Evolutionary conservation across 2,329 filamentous ascomycete genomes (phyloP).

Genomic region (Elsinoe necatrix): DNA sequence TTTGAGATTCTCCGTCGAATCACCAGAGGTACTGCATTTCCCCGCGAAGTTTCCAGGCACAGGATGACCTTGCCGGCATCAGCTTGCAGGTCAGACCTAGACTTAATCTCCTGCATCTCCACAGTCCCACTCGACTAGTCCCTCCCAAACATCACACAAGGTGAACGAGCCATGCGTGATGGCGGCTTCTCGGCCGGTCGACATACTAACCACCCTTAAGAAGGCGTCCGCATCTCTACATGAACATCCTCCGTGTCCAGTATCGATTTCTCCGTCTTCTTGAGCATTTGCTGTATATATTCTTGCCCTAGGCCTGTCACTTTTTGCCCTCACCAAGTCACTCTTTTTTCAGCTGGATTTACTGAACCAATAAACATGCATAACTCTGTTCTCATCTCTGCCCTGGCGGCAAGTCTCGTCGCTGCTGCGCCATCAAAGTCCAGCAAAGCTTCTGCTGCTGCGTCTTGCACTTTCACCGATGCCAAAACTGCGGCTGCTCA

Average conservation of each 20-base stretch:
- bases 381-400: constrained; percentile 17
- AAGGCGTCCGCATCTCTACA: background rate
- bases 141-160: background rate
- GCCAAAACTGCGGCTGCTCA: constrained; percentile 17
- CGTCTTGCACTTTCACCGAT: constrained; percentile 19
- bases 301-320: background rate
- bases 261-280: constrained; percentile 12
- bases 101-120: constrained; percentile 7
- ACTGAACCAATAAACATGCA: constrained; percentile 13
- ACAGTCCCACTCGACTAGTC: constrained; percentile 7
- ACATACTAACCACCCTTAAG: constrained; percentile 1
- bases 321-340: constrained; percentile 16
- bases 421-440: constrained; percentile 15
- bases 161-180: background rate
- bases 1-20: constrained; percentile 13
- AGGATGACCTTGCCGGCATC: constrained; percentile 4
- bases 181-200: constrained; percentile 1
- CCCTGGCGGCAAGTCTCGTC: constrained; percentile 15
- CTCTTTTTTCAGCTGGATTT: constrained; percentile 13
- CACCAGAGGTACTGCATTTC: background rate
- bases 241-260: background rate
- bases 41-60: constrained; percentile 5
- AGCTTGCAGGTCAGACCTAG: background rate
- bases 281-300: constrained; percentile 8
- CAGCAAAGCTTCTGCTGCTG: constrained; percentile 2